Percentiles rank a stretch among this genome's conserved stretches.
Evolutionary conservation across 179 eudicot species (phyloP).

Genomic region (Spinacia oleracea): DNA sequence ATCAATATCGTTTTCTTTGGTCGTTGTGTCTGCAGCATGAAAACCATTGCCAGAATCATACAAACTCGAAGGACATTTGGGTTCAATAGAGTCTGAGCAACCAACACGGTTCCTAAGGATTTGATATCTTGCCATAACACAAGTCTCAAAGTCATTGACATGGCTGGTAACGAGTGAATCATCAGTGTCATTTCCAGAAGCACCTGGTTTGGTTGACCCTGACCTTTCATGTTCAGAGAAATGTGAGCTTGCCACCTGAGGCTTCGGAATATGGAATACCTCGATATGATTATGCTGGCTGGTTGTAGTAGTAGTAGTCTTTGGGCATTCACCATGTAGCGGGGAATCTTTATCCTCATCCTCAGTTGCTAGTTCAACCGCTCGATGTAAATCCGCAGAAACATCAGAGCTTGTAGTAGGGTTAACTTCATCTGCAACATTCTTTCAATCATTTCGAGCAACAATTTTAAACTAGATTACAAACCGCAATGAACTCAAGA

Average conservation of each 20-base stretch:
- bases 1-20: conserved; percentile 4
- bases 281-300: conserved; percentile 15
- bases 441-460: conserved; percentile 27
- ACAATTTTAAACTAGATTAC: neutral
- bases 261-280: conserved; percentile 4
- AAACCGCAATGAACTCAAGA: conserved; percentile 6
- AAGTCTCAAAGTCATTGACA: conserved; percentile 23
- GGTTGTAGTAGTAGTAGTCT: conserved; percentile 26
- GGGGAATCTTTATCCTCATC: conserved; percentile 32
- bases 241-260: conserved; percentile 3
- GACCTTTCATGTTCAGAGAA: conserved; percentile 3
- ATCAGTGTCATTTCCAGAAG: neutral
- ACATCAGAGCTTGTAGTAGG: conserved; percentile 21
- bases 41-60: conserved; percentile 3
- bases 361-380: conserved; percentile 16
- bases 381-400: conserved; percentile 23
- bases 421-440: conserved; percentile 31
- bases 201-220: neutral
- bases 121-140: conserved; percentile 33
- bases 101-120: conserved; percentile 26
- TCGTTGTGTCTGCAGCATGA: neutral
- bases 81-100: conserved; percentile 8
- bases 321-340: conserved; percentile 18
- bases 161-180: conserved; percentile 8
- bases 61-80: neutral